Percentiles rank a stretch among this genome's conserved stretches.
These are phyloP conservation scores for Floccularia luteovirens DNA, from an alignment of 768 basidiomycete genomes.

Conservation along the genomic window DNA sequence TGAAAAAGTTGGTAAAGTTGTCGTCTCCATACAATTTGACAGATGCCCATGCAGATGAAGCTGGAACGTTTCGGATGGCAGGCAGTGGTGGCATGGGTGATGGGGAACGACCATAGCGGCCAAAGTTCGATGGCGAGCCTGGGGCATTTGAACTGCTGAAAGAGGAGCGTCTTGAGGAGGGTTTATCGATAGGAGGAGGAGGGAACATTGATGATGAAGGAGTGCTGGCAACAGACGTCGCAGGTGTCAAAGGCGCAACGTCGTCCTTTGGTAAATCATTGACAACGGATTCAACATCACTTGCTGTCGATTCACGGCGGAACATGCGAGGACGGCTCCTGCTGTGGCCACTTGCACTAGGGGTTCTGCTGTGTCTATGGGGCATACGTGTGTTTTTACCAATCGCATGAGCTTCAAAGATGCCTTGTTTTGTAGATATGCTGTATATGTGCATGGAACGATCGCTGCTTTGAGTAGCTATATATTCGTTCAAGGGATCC, in stretches of 20 bases:
- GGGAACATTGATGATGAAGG: constrained; percentile 60
- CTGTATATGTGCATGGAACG: constrained; percentile 93
- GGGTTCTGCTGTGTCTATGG: constrained; percentile 63
- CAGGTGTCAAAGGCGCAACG: constrained; percentile 48
- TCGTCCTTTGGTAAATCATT: constrained; percentile 44
- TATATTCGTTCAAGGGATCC: constrained; percentile 96
- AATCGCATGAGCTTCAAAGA: constrained; percentile 84
- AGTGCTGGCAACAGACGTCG: constrained; percentile 61
- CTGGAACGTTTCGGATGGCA: constrained; percentile 74
- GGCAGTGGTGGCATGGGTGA: constrained; percentile 91
- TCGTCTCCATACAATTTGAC: constrained; percentile 94
- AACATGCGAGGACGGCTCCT: constrained; percentile 49
- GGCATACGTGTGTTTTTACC: constrained; percentile 81
- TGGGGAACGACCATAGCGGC: constrained; percentile 72
- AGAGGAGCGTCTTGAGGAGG: constrained; percentile 52
- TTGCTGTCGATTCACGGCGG: constrained; percentile 64
- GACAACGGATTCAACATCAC: constrained; percentile 62
- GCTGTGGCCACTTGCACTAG: constrained; percentile 38
- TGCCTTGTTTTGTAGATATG: constrained; percentile 71
- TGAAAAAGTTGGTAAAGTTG: constrained; percentile 92
- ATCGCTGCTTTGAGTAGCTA: constrained; percentile 96
- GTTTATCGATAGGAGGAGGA: constrained; percentile 55
- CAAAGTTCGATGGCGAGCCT: constrained; percentile 57
- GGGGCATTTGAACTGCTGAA: constrained; percentile 83
- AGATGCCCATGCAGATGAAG: constrained; percentile 47